Conservation (phyloP, 768 basidiomycete species). For the Cystobasidiopsis lactophilus region DNA sequence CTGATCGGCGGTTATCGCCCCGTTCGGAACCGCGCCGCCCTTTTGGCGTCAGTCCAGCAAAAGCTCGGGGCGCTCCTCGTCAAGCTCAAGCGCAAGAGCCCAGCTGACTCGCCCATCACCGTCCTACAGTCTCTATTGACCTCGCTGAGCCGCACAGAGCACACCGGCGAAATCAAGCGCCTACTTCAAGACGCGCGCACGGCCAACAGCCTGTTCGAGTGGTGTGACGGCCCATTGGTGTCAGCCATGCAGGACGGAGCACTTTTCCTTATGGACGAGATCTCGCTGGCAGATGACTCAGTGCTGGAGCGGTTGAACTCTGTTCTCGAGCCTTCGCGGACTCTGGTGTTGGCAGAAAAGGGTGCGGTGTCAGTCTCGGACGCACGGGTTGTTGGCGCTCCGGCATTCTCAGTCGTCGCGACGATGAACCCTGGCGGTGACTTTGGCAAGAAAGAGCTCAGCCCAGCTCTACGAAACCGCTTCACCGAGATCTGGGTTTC, state of each 20-base stretch:
- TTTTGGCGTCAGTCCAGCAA: constrained; percentile 31
- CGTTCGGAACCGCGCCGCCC: constrained; percentile 45
- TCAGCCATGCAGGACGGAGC: constrained; percentile 70
- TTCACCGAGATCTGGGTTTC: constrained; percentile 97
- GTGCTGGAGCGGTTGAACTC: constrained; percentile 93
- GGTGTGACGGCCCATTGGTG: constrained; percentile 91
- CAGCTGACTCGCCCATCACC: not conserved
- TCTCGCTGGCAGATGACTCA: constrained; percentile 91
- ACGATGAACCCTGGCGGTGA: constrained; percentile 99
- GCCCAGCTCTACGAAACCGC: constrained; percentile 83
- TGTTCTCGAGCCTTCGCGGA: constrained; percentile 75
- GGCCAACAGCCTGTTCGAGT: constrained; percentile 69
- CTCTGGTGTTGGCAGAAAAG: constrained; percentile 75
- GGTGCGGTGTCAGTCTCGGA: constrained; percentile 53
- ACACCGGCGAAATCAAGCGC: constrained; percentile 1
- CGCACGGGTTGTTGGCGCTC: constrained; percentile 41
- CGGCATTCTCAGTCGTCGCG: constrained; percentile 66
- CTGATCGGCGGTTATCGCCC: constrained; percentile 83
- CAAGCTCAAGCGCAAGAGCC: not conserved
- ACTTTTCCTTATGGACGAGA: constrained; percentile 81
- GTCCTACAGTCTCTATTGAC: not conserved
- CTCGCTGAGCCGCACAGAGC: not conserved
- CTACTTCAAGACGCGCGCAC: constrained; percentile 26
- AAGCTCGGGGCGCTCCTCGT: constrained; percentile 9
- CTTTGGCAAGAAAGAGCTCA: constrained; percentile 95